Conservation (phyloP, 108 stramenopile species). For the Skeletonema costatum region DNA sequence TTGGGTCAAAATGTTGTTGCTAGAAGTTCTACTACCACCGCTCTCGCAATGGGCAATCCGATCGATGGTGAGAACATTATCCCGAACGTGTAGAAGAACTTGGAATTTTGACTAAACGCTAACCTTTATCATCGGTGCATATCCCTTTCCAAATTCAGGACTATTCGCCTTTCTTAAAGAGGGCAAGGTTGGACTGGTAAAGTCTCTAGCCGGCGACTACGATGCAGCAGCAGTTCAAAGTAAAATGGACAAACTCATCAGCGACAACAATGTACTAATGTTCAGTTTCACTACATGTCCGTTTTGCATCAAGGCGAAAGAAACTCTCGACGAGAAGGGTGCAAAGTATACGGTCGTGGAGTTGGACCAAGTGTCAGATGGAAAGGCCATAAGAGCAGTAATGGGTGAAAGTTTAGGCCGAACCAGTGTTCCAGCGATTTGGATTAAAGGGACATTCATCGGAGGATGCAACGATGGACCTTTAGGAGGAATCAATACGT, state of each 20-base stretch:
- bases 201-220: constrained; percentile 82
- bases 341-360: constrained; percentile 77
- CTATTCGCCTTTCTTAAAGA: constrained; percentile 60
- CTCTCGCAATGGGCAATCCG: not conserved
- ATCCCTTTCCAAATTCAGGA: not conserved
- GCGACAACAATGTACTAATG: constrained; percentile 67
- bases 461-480: constrained; percentile 94
- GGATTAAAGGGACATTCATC: constrained; percentile 79
- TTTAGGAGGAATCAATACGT: constrained; percentile 67
- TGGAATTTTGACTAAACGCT: not conserved
- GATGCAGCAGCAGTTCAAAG: constrained; percentile 61
- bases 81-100: not conserved
- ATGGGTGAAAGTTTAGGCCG: constrained; percentile 78
- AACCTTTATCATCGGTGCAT: not conserved
- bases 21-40: not conserved
- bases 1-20: not conserved
- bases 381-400: constrained; percentile 88
- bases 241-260: constrained; percentile 63
- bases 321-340: constrained; percentile 65
- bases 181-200: constrained; percentile 84
- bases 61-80: not conserved
- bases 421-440: constrained; percentile 92
- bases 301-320: constrained; percentile 91
- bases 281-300: constrained; percentile 87
- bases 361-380: constrained; percentile 68